Base-by-base conservation (phyloP, 1,284 basidiomycete species). In the Laetiporus sulphureus region DNA sequence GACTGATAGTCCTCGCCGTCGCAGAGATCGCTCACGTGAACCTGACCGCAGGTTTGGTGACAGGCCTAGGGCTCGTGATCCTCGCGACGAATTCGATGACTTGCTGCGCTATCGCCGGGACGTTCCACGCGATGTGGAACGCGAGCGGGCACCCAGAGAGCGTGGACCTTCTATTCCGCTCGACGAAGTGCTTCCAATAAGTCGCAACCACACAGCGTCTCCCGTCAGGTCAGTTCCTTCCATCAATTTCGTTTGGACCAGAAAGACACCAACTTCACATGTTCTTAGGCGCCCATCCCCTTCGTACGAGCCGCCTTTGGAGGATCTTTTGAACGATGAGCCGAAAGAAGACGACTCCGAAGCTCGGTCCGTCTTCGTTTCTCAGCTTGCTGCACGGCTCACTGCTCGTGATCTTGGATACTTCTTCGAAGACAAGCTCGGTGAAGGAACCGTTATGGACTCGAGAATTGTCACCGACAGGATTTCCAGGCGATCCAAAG, bases 361-460 rank as follows among this genome's bases (percentile, higher is more conserved):
- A 75, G 82, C 87, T 59, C 88, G 96, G 63, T 97, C 95, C 54
- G 90, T 98, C 52, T 99, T 99, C 68, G 93, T 97, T 62, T 94
- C 93, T 56, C 95, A 98, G 69, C 83, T 99, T 60, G 91, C 95
- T 54, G 91, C 92, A 44, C 82, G 91, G 58, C 82, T 98, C 61
- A 95, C 91, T 45, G 91, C 93, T 58, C 79, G 90, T 59, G 95
- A 99, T 71, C 72, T 99, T 62, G 93, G 93, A 49, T 90, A 95
- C 66, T 99, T 99, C 72, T 98, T 99, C 61, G 95, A 98, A 72
- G 91, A 96, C 62, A 93, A 91, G 63, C 75, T 97, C 24, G 93
- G 93, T 20, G 87, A 90, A 64, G 83, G 84, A 32, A 80, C 88
- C 21, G 95, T 99, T 3, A 82, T 92, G 69, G 95, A 98, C 57